Percentiles rank a stretch among this genome's conserved stretches.
Conservation (phyloP, 2,329 filamentous ascomycete species). For the Aspergillus sp. region DNA sequence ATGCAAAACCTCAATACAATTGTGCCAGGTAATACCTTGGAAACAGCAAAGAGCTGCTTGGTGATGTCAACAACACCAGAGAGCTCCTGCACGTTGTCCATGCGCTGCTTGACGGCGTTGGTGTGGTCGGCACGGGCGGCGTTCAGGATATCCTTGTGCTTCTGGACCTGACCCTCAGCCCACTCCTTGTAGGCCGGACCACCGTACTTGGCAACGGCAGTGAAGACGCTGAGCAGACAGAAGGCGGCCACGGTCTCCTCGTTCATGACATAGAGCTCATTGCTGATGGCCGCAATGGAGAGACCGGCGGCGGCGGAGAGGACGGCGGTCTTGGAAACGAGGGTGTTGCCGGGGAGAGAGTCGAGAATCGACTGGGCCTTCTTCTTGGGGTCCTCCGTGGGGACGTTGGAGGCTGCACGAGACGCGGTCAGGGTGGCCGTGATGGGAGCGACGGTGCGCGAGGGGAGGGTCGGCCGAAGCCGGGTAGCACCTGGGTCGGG, state of each 20-base stretch:
- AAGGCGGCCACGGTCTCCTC: constrained; percentile 96
- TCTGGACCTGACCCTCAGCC: constrained; percentile 83
- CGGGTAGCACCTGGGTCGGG: constrained; percentile 73
- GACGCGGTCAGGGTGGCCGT: constrained; percentile 64
- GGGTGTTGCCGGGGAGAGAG: constrained; percentile 83
- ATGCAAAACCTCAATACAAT: too few relatives aligned
- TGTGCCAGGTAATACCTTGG: constrained; percentile 65
- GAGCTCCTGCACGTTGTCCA: constrained; percentile 93
- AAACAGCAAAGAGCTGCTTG: constrained; percentile 95
- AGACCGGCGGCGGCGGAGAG: constrained; percentile 89
- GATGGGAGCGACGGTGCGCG: constrained; percentile 73
- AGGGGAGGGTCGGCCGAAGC: constrained; percentile 76
- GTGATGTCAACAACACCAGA: constrained; percentile 91
- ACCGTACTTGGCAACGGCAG: constrained; percentile 85
- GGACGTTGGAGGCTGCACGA: constrained; percentile 73
- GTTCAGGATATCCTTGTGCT: constrained; percentile 95
- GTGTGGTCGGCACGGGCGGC: constrained; percentile 92
- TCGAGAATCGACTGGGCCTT: constrained; percentile 96
- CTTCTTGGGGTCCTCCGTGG: constrained; percentile 86
- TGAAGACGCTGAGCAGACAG: constrained; percentile 91
- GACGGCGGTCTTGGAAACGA: constrained; percentile 94
- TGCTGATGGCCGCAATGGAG: constrained; percentile 93
- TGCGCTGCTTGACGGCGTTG: constrained; percentile 89
- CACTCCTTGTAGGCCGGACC: constrained; percentile 90
- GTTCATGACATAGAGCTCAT: constrained; percentile 99